Base-by-base conservation (phyloP, 495 filamentous ascomycete species). In the Tetracladium setigerum region DNA sequence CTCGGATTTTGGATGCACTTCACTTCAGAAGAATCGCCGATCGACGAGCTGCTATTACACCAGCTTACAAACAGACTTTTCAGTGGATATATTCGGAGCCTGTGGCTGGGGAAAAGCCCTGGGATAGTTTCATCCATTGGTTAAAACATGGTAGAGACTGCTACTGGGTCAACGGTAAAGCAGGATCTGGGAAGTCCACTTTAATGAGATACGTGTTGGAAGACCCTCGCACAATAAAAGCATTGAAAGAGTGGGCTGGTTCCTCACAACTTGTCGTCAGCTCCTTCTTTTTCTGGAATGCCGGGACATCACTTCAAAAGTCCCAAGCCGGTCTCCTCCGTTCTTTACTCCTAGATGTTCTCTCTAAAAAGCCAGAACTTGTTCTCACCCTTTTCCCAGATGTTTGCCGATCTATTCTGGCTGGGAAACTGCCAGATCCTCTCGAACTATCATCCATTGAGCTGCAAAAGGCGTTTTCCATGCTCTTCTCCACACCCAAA, bases 151-250 rank as follows among this genome's bases (percentile, higher is more conserved):
- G 44, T 6, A 12, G 44, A 18, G 52, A 55, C 7, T 36, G 65
- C 0, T 73, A 64, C 49, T 70, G 66, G 64, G 53, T 72, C 7
- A 52, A 39, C 12, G 70, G 70, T 1, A 68, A 68, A 38, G 51
- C 64, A 1, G 68, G 67, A 2, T 65, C 57, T 12, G 67, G 67
- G 0, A 70, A 70, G 42, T 67, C 65, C 1, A 69, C 65, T 3
- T 46, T 71, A 2, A 67, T 68, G 65, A 66, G 61, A 72, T 30
- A 73, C 69, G 0, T 37, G 71, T 11, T 64, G 71, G 65, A 71
- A 67, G 40, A 67, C 53, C 12, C 42, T 71, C 10, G 40, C 14
- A 27, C 16, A 53, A n/a, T 27, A 50, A 30, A n/a, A 22, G n/a
- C 38, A 5, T 22, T 41, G 12, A 17, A 22, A 12, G 5, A 6